Base-by-base conservation (phyloP, 225 moss, liverwort and hornwort species). In the Marchantia paleacea region DNA sequence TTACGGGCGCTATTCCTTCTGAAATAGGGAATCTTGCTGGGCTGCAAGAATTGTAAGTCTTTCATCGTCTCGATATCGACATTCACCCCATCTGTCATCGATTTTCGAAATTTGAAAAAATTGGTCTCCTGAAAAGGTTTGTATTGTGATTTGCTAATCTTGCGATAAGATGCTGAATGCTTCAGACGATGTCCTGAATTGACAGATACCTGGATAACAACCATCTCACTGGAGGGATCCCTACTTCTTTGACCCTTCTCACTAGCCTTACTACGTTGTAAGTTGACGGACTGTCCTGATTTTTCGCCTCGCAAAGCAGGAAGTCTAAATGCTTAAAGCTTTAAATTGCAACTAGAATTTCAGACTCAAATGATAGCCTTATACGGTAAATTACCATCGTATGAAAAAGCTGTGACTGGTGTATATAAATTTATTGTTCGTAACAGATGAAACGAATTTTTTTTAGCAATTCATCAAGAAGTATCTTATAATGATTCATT, bases 151-250 rank as follows among this genome's bases (percentile, higher is more conserved):
- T 39, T 39, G 39, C 39, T 39, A 2, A 39, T 22, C 29, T 67
- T 67, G 9, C 6, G 19, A 22, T 24, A 62, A 24, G n/a, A 22
- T 24, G 62, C 69, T 48, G 47, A 48, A 1, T 55, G 75, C 10
- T 75, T 75, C 75, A 29, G 39, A 39, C 5, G 39, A 39, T 39
- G 39, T 39, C 22, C 22, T 29, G n/a, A 57, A 75, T 28, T 55
- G 48, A 68, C 69, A 79, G 79, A 54, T 69, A 25, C 47, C 15
- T 79, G 79, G 68, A 79, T 51, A 68, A 79, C 55, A 79, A 79
- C 49, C 31, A 79, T 10, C 51, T 79, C 10, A 28, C 24, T 50
- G 79, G 79, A 26, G 13, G 39, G 49, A 63, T 77, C 48, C 77
- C 77, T 20, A 4, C 60, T 76, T 50, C 63, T 6, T 66, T 64